A percentile compares a stretch with the other conserved stretches of the same genome.
These are phyloP conservation scores for Sporothrix brunneoviolacea DNA, from an alignment of 2,329 filamentous ascomycete species.

Conservation along the genomic window DNA sequence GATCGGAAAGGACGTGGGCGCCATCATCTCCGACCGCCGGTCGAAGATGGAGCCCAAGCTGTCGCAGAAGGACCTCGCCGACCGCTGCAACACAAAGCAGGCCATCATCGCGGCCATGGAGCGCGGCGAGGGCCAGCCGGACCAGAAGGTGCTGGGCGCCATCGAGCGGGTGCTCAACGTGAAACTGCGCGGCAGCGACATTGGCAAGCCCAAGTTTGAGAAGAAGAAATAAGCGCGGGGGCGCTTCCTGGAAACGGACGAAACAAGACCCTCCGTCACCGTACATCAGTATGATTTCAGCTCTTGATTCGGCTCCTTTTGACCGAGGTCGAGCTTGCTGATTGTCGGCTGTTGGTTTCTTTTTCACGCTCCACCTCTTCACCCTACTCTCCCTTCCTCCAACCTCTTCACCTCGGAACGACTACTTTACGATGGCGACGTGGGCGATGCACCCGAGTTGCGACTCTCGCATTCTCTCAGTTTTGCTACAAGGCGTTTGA, in stretches of 20 bases:
- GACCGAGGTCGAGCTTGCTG: too few relatives aligned
- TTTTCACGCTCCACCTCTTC: too few relatives aligned
- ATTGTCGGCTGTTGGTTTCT: too few relatives aligned
- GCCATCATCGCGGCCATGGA: constrained; percentile 79
- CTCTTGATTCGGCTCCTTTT: too few relatives aligned
- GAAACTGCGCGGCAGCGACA: constrained; percentile 77
- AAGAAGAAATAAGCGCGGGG: constrained; percentile 29
- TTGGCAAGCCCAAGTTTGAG: constrained; percentile 73
- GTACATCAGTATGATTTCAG: too few relatives aligned
- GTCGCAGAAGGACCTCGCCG: constrained; percentile 84
- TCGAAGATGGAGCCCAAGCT: constrained; percentile 84
- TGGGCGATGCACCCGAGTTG: too few relatives aligned
- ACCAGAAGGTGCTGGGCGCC: constrained; percentile 71
- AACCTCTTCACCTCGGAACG: too few relatives aligned
- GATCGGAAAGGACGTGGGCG: constrained; percentile 71
- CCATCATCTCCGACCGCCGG: constrained; percentile 74
- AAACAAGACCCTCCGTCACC: not conserved
- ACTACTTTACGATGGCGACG: too few relatives aligned
- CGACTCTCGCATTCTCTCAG: too few relatives aligned
- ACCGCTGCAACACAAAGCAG: constrained; percentile 81
- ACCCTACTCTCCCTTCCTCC: too few relatives aligned
- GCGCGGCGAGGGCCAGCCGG: constrained; percentile 67
- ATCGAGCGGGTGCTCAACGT: constrained; percentile 85
- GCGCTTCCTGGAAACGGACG: not conserved
- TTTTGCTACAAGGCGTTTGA: too few relatives aligned